Evolutionary conservation across 805 yeast species (phyloP), one percentile per base, ranked within the genome.

Genomic region (Tetrapisispora fleetii): DNA sequence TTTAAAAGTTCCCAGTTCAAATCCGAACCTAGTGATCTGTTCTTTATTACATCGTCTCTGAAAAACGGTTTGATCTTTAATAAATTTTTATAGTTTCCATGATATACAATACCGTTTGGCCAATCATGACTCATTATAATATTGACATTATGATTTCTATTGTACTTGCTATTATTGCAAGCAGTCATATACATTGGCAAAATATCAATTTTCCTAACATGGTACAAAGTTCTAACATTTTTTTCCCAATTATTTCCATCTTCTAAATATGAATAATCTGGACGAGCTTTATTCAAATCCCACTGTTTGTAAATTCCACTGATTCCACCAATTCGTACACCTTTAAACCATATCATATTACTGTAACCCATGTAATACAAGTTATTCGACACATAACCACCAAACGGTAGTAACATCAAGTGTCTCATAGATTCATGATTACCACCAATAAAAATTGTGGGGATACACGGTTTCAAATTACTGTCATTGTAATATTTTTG

Each of bases 341-440:
- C 96, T 53, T 75, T 77, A 57, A 69, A 85, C 81, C 85, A 80
- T 2, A 93, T 67, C 2, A 80, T 79, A 16, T 89, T 87, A 18
- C 82, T 76, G 40, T 79, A 78, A 0, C 99, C 99, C 56, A 93
- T 59, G 60, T 80, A 93, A 64, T 83, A 93, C 14, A 93, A 86
- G 53, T 83, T 81, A 1, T 88, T 86, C 1, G 95, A 95, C 1
- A 85, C 90, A 86, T 91, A 93, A 0, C 99, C 99, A 13, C 99
- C 99, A 62, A 74, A 76, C 50, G 77, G 78, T 50, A 90, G 67
- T 55, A 85, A 88, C 51, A 76, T 70, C 52, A 93, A 60, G 61
- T 85, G 86, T 50, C 81, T 79, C 50, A 95, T 85, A 4, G 93
- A 81, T 61, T 93, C 99, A 60, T 93, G 99, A 65, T 93, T 93